Evolutionary conservation across 805 yeast species (phyloP).

Genomic region (Lipomyces oligophaga): DNA sequence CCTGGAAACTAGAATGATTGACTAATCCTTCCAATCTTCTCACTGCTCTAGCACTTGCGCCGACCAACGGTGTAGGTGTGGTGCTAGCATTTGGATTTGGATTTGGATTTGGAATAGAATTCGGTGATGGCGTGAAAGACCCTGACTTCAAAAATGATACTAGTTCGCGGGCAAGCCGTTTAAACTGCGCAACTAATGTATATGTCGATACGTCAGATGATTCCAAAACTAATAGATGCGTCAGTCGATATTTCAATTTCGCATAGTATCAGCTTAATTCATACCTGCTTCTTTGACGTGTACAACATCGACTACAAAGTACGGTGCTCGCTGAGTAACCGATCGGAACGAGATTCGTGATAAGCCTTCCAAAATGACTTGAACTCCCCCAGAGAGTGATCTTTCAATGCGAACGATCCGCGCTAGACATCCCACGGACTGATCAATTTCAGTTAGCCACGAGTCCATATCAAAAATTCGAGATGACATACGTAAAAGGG

Average conservation of each 20-base stretch:
- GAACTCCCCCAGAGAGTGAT: conserved; percentile 11
- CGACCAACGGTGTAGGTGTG: too few relatives aligned
- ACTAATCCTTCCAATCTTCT: conserved; percentile 20
- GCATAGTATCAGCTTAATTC: background rate
- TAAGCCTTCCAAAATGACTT: conserved; percentile 29
- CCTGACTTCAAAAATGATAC: conserved; percentile 15
- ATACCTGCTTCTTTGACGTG: conserved; percentile 1
- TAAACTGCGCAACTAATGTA: conserved; percentile 23
- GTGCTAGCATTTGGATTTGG: too few relatives aligned
- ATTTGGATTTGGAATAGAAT: background rate
- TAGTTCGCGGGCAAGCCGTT: conserved; percentile 24
- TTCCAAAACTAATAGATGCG: conserved; percentile 15
- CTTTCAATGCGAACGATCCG: conserved; percentile 29
- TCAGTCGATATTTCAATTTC: too few relatives aligned
- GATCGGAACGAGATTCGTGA: conserved; percentile 20
- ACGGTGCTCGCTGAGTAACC: conserved; percentile 12
- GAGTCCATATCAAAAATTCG: background rate
- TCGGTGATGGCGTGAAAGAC: background rate
- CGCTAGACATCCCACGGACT: conserved; percentile 28
- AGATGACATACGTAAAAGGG: conserved; percentile 9
- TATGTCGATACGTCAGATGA: conserved; percentile 25
- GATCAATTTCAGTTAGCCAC: background rate
- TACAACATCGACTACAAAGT: conserved; percentile 5
- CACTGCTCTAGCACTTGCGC: conserved; percentile 3
- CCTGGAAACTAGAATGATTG: conserved; percentile 21